Base-by-base conservation (phyloP, 1,284 basidiomycete genomes). In the Polyporus tsugae region DNA sequence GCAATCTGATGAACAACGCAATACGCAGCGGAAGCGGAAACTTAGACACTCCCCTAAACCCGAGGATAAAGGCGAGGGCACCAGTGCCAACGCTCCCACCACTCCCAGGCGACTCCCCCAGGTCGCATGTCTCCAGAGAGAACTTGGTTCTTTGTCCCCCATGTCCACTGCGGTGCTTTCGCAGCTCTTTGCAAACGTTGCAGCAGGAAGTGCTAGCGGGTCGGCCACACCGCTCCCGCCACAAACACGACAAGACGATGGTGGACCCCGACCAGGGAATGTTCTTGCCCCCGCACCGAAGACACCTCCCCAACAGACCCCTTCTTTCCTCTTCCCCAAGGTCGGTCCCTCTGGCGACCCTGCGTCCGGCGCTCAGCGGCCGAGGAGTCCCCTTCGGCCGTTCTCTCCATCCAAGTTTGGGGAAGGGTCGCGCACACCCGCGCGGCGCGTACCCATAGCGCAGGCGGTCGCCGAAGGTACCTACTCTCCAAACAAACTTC, bases 401-500 rank as follows among this genome's bases (percentile, higher is more conserved):
- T 72, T 69, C 62, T 70, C 75, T 35, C 79, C 80, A 22, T 74
- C 82, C 22, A 81, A 74, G 29, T 70, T 78, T 6, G 78, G 83
- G 55, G 82, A 85, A 53, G 76, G 80, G 15, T 73, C 75, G 59
- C 84, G 84, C 49, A 89, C 89, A 4, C 90, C 90, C 52, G 89
- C 90, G 5, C 85, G 86, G 60, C 84, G 90, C 68, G 83, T 92
- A 60, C 85, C 85, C 10, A 83, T 91, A 6, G 78, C 83, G 39
- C 79, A 87, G 69, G 85, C 85, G 1, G 77, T 88, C 69, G 78
- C 80, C 11, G 81, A 84, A 52, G 86, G 86, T 6, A 83, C 82
- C 64, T 75, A 85, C 33, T 88, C 87, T 4, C 80, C 85, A 0
- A 80, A 83, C 70, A 89, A 85, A 73, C 64, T 72, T 11, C 71